phyloP scores from a whole-genome alignment of 306 rosid species.

The Prunus davidiana region DNA sequence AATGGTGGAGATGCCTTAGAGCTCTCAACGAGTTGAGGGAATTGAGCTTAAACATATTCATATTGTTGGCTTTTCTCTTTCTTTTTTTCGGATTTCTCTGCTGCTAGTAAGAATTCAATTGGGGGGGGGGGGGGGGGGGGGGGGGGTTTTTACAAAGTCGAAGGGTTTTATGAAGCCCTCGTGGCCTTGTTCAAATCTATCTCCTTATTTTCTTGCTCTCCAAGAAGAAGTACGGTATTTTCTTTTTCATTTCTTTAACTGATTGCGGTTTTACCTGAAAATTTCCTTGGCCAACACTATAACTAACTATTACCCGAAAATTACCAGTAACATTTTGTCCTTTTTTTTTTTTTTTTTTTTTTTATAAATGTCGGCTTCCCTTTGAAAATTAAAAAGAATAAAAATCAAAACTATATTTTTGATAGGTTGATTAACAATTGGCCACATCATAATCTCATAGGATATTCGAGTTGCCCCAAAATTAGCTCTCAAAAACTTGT shows the following conservation, averaged over 20 bases:
- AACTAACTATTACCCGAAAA: not conserved
- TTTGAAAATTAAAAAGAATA: too few relatives aligned
- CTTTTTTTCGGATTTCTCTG: not conserved
- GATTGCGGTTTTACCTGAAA: not conserved
- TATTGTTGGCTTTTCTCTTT: constrained; percentile 10
- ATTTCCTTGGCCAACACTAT: not conserved
- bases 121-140: too few relatives aligned
- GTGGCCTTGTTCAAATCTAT: not conserved
- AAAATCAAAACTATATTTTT: too few relatives aligned
- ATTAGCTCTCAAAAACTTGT: too few relatives aligned
- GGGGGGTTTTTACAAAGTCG: not conserved
- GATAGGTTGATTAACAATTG: too few relatives aligned
- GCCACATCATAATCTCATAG: too few relatives aligned
- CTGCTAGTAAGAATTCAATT: not conserved
- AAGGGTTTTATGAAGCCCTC: constrained; percentile 4
- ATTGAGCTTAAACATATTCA: constrained; percentile 39
- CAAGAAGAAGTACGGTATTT: not conserved
- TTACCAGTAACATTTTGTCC: too few relatives aligned
- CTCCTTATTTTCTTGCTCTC: not conserved
- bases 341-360: too few relatives aligned
- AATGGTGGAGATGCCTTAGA: constrained; percentile 28
- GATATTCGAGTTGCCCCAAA: too few relatives aligned
- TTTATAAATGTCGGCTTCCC: too few relatives aligned
- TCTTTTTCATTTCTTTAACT: too few relatives aligned
- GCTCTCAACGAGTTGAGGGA: constrained; percentile 37